Base-by-base conservation (phyloP, 805 yeast species). In the Ogataea polymorpha region DNA sequence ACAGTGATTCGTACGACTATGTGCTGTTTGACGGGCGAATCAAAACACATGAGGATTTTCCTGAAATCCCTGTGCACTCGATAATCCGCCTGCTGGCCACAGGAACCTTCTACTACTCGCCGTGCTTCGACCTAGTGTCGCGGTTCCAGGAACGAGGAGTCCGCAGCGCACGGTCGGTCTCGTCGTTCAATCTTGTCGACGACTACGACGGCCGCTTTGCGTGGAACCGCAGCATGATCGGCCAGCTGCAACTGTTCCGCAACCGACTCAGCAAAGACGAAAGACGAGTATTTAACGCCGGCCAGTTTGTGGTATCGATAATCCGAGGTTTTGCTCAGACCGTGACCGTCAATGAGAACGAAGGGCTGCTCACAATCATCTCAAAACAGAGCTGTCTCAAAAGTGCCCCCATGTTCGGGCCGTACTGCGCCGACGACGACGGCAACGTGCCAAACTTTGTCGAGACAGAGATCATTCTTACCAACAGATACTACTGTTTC, bases 351-450 rank as follows among this genome's bases (percentile, higher is more conserved):
- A 54, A 55, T n/a, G 58, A 61, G 18, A 62, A 59, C 21, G 68
- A 64, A 23, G 70, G 69, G 0, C 51, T 72, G 37, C 45, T 77
- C 26, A 74, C 81, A 0, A 62, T 77, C 9, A 71, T 77, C 9
- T 68, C 79, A 3, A 75, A 73, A 49, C 82, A 77, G 46, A 66
- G 72, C 23, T 72, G 79, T 43, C 54, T 55, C 23, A 72, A 71
- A 46, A 46, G 39, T 10, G 80, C 80, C 0, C 68, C 72, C 0
- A 56, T 76, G 14, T 76, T 75, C 53, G 82, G 82, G 1, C 76
- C 76, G 23, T 72, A 73, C 65, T 78, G 82, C 24, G 66, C 75
- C 50, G 82, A 77, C 52, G 82, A 77, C 45, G 72, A 72, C 29
- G 79, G 81, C 1, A 66, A 68, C 16, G 77, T 67, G 11, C 66